Base-by-base conservation (phyloP, 345 rosid genomes). In the Adansonia digitata region DNA sequence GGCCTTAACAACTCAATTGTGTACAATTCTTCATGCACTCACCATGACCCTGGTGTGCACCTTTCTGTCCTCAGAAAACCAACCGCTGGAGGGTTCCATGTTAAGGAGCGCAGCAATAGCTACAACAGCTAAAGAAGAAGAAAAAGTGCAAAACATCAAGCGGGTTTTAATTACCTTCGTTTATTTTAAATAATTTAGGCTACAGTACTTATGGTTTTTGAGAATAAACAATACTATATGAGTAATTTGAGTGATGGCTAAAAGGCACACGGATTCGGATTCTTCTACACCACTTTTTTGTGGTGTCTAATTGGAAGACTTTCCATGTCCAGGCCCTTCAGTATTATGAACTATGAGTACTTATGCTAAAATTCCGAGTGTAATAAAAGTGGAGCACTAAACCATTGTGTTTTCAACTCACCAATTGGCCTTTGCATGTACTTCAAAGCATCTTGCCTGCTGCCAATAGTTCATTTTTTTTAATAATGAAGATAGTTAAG, bases 31-130 rank as follows among this genome's bases (percentile, higher is more conserved):
- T 76, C 90, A 1, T 88, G 88, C 76, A 81, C 79, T 69, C 90
- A 89, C 81, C 89, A 90, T 52, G 93, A 92, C 77, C 97, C 98
- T 27, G 97, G 98, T 2, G 90, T 89, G 52, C 98, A 89, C 78
- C 85, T 90, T 45, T 39, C 85, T 34, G 77, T 91, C 57, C 77
- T 80, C 5, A 71, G 86, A 61, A 93, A 88, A 75, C 91, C 93
- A 43, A 71, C 59, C 10, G 89, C 78, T 39, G 78, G 63, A 3
- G 92, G 85, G 64, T 76, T 81, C 76, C 77, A 77, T 74, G 75
- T 83, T 69, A 86, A 81, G 81, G 93, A 89, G 24, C 80, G 75
- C 12, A 79, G 78, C 79, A 81, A 81, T 64, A 89, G 82, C 27
- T 64, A 78, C 76, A 78, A 75, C 24, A 77, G 75, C 69, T 87